Conservation (phyloP, 139 green algal species). For the Haematococcus lacustris region DNA sequence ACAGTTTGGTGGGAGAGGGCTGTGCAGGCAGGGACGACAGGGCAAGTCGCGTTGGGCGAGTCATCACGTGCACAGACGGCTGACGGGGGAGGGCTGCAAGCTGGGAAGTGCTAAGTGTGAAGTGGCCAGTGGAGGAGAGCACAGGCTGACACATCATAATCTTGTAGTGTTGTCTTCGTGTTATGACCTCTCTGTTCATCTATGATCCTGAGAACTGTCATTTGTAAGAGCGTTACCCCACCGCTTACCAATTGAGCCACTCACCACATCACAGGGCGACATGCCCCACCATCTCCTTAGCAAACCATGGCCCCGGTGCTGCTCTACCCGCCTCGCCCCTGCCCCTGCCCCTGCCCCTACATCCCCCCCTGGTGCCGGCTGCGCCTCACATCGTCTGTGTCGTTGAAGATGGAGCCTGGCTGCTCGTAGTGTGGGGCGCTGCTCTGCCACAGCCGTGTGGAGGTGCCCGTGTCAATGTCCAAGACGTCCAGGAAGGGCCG, state of each 20-base stretch:
- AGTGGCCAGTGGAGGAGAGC: too few relatives aligned
- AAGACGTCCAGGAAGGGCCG: conserved; percentile 21
- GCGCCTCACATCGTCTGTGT: conserved; percentile 24
- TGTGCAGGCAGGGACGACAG: too few relatives aligned
- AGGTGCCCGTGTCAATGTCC: conserved; percentile 53
- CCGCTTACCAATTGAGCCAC: background rate
- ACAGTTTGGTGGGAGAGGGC: too few relatives aligned
- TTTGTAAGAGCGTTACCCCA: background rate
- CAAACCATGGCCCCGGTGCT: background rate
- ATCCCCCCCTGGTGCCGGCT: background rate
- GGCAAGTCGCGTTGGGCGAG: too few relatives aligned
- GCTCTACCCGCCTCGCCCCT: background rate
- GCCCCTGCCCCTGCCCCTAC: background rate
- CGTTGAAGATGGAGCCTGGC: conserved; percentile 59
- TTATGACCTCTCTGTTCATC: too few relatives aligned
- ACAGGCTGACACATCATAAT: too few relatives aligned
- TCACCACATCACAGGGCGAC: background rate
- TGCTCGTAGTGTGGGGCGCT: conserved; percentile 63
- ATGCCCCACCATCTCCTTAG: background rate
- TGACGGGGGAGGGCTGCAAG: too few relatives aligned
- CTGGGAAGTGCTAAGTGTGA: too few relatives aligned
- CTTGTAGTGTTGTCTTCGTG: too few relatives aligned
- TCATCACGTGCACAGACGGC: too few relatives aligned
- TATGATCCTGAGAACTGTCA: too few relatives aligned
- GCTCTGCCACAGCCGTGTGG: conserved; percentile 79